Evolutionary conservation across 2,329 filamentous ascomycete genomes (phyloP), one percentile per base, ranked within the genome.

Genomic region (Bipolaris sorokiniana): DNA sequence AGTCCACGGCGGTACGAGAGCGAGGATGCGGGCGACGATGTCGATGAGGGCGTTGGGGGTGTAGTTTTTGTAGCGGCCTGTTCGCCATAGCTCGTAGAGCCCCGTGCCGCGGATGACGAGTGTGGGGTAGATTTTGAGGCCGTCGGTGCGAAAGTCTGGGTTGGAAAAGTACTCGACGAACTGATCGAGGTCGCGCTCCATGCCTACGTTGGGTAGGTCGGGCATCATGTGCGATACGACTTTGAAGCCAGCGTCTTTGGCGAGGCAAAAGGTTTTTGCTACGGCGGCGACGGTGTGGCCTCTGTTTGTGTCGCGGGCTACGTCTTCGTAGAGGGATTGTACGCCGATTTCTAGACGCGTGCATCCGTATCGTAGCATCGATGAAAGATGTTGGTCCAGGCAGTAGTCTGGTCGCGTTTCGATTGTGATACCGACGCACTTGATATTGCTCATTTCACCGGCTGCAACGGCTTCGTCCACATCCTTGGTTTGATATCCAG

Each of bases 191-290:
- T 99, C 95, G 69, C 95, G 89, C 79, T 99, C 96, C 90, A 98
- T 97, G 54, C 95, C 95, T 2, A 99, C 95, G 69, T 99, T 99
- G 3, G 95, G 95, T 46, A 99, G 80, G 74, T 99, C 95, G 1
- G 95, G 95, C 95, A 99, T 99, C 95, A 99, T 99, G 79, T 99
- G 95, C 65, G 91, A 96, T 61, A 99, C 95, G 0, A 99, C 95
- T 77, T 99, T 99, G 84, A 97, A 99, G 0, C 95, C 95, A 5
- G 96, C 92, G 76, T 99, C 96, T 78, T 99, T 99, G 62, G 95
- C 88, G n/a, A 97, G 83, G 66, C 91, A 96, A 75, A 99, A 99
- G 0, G 95, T 99, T 78, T 99, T 93, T 28, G 92, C 94, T 0
- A 99, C 95, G 1, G 96, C 87, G 6, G 92, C 92, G 22, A 99